phyloP scores from a whole-genome alignment of 2,329 filamentous ascomycete species.

The Alternaria ventricosa region DNA sequence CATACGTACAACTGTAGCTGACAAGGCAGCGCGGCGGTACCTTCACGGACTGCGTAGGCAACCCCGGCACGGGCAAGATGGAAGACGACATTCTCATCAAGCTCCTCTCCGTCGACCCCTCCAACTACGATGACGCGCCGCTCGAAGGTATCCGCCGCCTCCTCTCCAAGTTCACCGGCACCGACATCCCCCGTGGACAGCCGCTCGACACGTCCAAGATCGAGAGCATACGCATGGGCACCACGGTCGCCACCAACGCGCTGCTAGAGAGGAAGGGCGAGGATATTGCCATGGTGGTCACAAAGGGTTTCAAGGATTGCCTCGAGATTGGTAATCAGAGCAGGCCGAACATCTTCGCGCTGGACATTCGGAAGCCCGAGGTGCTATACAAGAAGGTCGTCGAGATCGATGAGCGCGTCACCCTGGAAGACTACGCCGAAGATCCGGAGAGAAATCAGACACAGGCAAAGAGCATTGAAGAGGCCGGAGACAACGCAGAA shows the following conservation, averaged over 20 bases:
- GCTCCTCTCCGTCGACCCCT: slow-evolving; percentile 86
- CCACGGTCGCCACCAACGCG: slow-evolving; percentile 92
- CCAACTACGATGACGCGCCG: slow-evolving; percentile 89
- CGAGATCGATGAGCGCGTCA: slow-evolving; percentile 91
- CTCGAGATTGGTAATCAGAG: slow-evolving; percentile 90
- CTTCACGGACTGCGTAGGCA: slow-evolving; percentile 91
- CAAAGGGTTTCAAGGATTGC: slow-evolving; percentile 86
- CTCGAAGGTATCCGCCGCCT: slow-evolving; percentile 89
- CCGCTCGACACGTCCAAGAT: slow-evolving; percentile 82
- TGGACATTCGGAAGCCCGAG: slow-evolving; percentile 85
- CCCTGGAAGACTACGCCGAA: slow-evolving; percentile 89
- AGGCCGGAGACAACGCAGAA: slow-evolving; percentile 56
- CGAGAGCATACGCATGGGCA: slow-evolving; percentile 94
- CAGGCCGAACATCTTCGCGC: slow-evolving; percentile 86
- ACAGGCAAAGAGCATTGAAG: slow-evolving; percentile 59
- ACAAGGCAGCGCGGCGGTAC: slow-evolving; percentile 74
- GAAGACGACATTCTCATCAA: slow-evolving; percentile 83
- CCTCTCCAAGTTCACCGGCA: slow-evolving; percentile 75
- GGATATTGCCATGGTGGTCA: slow-evolving; percentile 85
- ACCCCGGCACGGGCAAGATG: slow-evolving; percentile 71
- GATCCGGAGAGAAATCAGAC: slow-evolving; percentile 73
- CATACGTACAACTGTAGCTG: not conserved
- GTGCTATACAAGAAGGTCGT: slow-evolving; percentile 84
- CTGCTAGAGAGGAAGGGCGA: slow-evolving; percentile 90
- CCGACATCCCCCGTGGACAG: slow-evolving; percentile 79